These are phyloP conservation scores for Murraya paniculata DNA, from an alignment of 345 rosid species.

Conservation along the genomic window DNA sequence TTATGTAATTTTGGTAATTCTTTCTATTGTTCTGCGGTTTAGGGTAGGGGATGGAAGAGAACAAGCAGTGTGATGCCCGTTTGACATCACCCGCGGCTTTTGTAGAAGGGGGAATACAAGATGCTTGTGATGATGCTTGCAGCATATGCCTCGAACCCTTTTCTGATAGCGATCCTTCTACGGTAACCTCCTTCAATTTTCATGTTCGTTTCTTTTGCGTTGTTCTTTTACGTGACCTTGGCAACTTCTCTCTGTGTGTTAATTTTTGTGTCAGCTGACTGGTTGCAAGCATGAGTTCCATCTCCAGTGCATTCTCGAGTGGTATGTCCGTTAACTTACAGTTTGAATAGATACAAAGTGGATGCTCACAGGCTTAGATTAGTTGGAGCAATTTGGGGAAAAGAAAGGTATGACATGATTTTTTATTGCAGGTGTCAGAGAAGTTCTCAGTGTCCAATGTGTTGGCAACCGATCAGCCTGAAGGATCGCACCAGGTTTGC, in stretches of 20 bases:
- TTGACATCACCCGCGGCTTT: constrained; percentile 91
- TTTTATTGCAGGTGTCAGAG: constrained; percentile 78
- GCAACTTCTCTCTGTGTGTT: background rate
- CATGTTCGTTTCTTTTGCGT: background rate
- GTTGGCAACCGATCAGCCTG: constrained; percentile 89
- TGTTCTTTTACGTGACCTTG: constrained; percentile 5
- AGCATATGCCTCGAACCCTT: constrained; percentile 95
- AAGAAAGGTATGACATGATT: background rate
- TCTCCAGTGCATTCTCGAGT: constrained; percentile 96
- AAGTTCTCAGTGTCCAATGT: constrained; percentile 99
- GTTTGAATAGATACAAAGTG: background rate
- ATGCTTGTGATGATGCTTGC: constrained; percentile 95
- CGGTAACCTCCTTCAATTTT: constrained; percentile 39
- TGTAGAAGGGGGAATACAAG: constrained; percentile 97
- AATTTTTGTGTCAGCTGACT: constrained; percentile 52
- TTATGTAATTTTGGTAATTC: no score
- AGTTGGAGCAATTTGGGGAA: background rate
- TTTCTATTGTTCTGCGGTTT: background rate
- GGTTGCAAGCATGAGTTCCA: constrained; percentile 96
- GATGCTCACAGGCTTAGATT: no score
- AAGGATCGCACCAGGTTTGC: constrained; percentile 82
- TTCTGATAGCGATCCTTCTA: constrained; percentile 78
- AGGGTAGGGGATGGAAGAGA: constrained; percentile 45
- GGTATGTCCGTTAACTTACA: constrained; percentile 39
- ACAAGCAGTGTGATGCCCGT: constrained; percentile 49